Base-by-base conservation (phyloP, 2,329 filamentous ascomycete genomes). In the Alternaria longipes region DNA sequence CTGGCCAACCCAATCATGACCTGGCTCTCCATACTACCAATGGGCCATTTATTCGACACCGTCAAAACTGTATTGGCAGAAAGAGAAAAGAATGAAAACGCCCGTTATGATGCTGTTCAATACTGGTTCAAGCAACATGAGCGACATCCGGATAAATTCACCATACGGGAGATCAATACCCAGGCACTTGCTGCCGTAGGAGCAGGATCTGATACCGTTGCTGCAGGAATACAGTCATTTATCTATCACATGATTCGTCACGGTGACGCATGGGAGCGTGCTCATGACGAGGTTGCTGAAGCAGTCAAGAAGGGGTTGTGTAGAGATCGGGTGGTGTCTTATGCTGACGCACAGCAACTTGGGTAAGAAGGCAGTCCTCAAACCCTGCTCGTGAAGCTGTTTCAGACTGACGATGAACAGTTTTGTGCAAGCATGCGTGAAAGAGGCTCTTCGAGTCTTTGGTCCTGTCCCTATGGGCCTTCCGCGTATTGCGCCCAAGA, bases 11-110 rank as follows among this genome's bases (percentile, higher is more conserved):
- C 79, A 0, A 62, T 81, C 8, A 71, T 81, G 32, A 78, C 72
- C 22, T 73, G 72, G 12, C 59, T 80, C 3, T 72, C 75, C 4
- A 65, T 81, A 2, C 71, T 75, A 44, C 79, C 79, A 1, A 70
- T 71, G 3, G 74, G 74, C 8, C 78, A 81, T 54, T 73, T 80
- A n/a, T 78, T 81, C 47, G 75, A 81, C 38, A 81, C 78, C 0
- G 73, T 70, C 12, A 56, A 75, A 12, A 64, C 66, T 0, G 78
- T 77, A 14, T 67, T 81, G 9, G 65, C 76, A 7, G 59, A 60
- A 1, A 70, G 79, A 1, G 74, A 78, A 42, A 60, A 69, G n/a
- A 81, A 79, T 40, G 59, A 66, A 1, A 72, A 72, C 41, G 65
- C 63, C 1, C 62, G 78, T 3, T 70, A 69, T 36, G 79, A 81